Conservation (phyloP, 2,329 filamentous ascomycete genomes). For the Fusarium brevicatenulatum region DNA sequence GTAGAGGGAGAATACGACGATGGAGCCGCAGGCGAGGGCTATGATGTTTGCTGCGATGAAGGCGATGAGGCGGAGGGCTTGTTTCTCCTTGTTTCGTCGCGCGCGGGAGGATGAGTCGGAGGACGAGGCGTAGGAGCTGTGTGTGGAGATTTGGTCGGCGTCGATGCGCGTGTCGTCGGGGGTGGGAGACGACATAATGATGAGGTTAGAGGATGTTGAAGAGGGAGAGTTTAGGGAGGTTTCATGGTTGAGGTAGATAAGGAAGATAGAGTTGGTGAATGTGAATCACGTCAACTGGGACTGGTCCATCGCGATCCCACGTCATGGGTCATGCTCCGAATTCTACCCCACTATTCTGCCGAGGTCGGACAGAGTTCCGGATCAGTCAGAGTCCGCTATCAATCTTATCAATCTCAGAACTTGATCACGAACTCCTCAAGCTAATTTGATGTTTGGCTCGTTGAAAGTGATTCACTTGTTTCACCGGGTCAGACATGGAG, state of each 20-base stretch:
- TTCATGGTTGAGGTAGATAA: constrained; percentile 12
- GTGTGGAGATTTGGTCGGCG: constrained; percentile 39
- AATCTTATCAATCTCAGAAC: constrained; percentile 4
- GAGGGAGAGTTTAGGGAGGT: not conserved
- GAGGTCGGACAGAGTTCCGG: constrained; percentile 13
- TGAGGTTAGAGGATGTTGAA: not conserved
- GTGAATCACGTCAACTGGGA: constrained; percentile 29
- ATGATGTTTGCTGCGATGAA: constrained; percentile 66
- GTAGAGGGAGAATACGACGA: constrained; percentile 94
- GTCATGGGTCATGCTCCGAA: constrained; percentile 32
- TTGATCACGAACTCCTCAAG: not conserved
- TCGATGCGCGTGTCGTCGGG: constrained; percentile 36
- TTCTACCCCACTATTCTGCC: constrained; percentile 19
- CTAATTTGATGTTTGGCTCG: not conserved
- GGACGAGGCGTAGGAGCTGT: constrained; percentile 40
- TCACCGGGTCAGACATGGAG: not conserved
- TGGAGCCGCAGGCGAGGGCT: constrained; percentile 85
- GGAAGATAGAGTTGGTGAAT: not conserved
- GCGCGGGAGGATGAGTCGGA: constrained; percentile 33
- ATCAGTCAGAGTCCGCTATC: not conserved
- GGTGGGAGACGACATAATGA: constrained; percentile 37
- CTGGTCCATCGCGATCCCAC: constrained; percentile 32
- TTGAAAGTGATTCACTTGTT: not conserved
- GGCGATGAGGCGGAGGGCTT: constrained; percentile 56
- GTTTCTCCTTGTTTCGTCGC: constrained; percentile 44